A percentile compares a stretch with the other conserved stretches of the same genome.
Conservation (phyloP, 208 protist species). For the Leishmania tarentolae region DNA sequence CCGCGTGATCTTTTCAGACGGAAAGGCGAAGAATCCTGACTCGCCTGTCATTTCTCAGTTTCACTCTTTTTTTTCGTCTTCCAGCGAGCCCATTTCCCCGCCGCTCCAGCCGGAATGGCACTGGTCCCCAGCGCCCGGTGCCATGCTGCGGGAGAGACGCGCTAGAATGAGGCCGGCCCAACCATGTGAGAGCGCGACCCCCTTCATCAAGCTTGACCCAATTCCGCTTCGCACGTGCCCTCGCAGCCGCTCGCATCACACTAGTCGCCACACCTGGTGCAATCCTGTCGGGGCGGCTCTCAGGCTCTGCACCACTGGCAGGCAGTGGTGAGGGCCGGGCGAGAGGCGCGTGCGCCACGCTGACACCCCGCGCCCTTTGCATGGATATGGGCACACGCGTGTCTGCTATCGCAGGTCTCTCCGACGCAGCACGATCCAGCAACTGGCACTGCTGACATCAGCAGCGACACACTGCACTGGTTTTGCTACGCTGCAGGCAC, state of each 20-base stretch:
- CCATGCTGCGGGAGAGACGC: neutral
- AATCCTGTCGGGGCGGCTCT: neutral
- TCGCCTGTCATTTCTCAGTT: neutral
- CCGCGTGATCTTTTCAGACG: neutral
- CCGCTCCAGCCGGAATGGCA: neutral
- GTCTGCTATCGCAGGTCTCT: neutral
- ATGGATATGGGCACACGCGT: neutral
- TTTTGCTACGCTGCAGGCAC: neutral
- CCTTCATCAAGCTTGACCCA: neutral
- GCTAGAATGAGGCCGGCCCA: neutral
- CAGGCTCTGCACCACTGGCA: neutral
- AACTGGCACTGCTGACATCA: neutral
- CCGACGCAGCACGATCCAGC: neutral
- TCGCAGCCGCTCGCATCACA: neutral
- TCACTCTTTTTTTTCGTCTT: neutral
- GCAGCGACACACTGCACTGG: neutral
- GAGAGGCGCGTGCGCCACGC: neutral
- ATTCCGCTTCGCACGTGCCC: neutral
- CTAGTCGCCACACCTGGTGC: neutral
- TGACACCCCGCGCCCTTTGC: neutral
- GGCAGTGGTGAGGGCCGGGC: neutral
- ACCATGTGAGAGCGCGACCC: neutral
- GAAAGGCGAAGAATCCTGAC: neutral
- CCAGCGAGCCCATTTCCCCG: neutral
- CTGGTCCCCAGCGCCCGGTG: neutral